phyloP scores from a whole-genome alignment of 1,139 yeast genomes.

The Zygoascus sp. region DNA sequence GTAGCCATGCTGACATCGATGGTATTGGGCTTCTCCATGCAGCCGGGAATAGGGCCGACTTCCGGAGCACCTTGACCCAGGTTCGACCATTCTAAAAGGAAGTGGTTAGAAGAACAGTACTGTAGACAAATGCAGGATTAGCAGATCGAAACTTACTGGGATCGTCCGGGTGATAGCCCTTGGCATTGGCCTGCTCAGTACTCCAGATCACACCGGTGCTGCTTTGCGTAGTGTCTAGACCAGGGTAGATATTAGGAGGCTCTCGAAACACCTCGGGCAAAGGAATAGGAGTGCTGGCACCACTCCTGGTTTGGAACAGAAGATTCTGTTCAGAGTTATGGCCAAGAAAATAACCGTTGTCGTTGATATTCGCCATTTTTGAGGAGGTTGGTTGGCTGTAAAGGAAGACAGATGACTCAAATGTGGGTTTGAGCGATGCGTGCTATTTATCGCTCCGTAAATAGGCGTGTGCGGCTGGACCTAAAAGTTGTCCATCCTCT shows the following conservation, averaged over 20 bases:
- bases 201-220: conserved; percentile 71
- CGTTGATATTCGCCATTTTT: neutral
- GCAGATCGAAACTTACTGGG: conserved; percentile 17
- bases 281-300: conserved; percentile 32
- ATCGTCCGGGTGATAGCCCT: conserved; percentile 51
- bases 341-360: conserved; percentile 5
- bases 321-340: conserved; percentile 1
- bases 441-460: too few relatives aligned
- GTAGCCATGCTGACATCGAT: conserved; percentile 51
- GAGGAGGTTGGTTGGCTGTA: neutral
- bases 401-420: too few relatives aligned
- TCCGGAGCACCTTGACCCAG: conserved; percentile 72
- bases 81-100: conserved; percentile 51
- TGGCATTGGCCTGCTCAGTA: conserved; percentile 59
- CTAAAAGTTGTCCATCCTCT: too few relatives aligned
- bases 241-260: conserved; percentile 46
- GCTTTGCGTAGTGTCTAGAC: conserved; percentile 57
- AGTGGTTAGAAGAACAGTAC: neutral
- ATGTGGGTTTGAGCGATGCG: too few relatives aligned
- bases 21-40: conserved; percentile 52
- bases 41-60: conserved; percentile 61
- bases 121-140: neutral
- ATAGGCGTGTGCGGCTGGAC: too few relatives aligned
- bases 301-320: conserved; percentile 28
- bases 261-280: conserved; percentile 32